Conservation (phyloP, 768 basidiomycete species). For the Cytidiella melzeri region DNA sequence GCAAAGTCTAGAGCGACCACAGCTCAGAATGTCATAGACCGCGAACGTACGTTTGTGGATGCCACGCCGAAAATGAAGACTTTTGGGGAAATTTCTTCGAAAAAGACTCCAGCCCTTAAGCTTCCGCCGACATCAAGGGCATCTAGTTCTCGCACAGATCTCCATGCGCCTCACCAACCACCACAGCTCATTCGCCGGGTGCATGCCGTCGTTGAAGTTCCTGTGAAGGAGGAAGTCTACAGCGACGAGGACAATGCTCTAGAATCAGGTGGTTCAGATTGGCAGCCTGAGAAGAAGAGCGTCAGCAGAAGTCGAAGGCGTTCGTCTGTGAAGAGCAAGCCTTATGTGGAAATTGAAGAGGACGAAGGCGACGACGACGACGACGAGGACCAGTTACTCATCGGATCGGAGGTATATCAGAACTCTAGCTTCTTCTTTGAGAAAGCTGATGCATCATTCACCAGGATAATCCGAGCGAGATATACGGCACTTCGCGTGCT, state of each 20-base stretch:
- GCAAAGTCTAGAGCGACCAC: neutral
- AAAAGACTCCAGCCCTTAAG: neutral
- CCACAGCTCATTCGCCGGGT: constrained; percentile 51
- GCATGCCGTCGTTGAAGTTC: constrained; percentile 49
- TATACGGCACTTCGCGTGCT: constrained; percentile 24
- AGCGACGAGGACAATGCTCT: constrained; percentile 27
- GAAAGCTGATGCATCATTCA: neutral
- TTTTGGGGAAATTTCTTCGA: neutral
- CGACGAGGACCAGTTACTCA: constrained; percentile 55
- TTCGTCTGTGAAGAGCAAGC: constrained; percentile 9
- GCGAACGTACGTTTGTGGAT: constrained; percentile 10
- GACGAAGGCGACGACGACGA: constrained; percentile 16
- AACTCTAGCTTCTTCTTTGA: too few species aligned
- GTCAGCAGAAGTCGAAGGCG: constrained; percentile 11
- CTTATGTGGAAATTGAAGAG: constrained; percentile 16
- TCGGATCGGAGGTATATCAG: constrained; percentile 47
- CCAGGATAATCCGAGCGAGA: constrained; percentile 38
- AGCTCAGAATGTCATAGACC: neutral
- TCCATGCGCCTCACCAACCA: neutral
- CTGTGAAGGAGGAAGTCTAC: constrained; percentile 58
- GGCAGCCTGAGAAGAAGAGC: neutral
- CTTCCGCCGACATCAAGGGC: constrained; percentile 7
- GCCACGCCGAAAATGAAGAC: neutral
- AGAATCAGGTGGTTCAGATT: constrained; percentile 4
- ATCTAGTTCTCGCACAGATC: neutral